Evolutionary conservation across 176 grass and related monocot genomes (phyloP).

Genomic region (Saccharum officinarum): DNA sequence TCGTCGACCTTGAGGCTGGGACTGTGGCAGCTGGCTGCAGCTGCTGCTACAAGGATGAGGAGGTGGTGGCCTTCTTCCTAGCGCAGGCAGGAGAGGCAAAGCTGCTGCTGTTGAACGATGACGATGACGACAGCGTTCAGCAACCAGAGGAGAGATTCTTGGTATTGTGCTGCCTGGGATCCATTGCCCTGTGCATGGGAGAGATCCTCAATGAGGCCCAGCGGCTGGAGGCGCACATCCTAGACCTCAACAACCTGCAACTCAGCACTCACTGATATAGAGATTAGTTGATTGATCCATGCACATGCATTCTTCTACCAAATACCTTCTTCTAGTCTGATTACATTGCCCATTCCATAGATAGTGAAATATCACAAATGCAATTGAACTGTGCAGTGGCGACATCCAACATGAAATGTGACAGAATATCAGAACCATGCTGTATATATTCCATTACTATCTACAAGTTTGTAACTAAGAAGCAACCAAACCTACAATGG

Average conservation of each 20-base stretch:
- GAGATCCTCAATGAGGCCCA: constrained; percentile 50
- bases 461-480: neutral
- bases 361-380: neutral
- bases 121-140: too few species aligned
- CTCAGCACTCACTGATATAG: neutral
- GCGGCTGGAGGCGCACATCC: constrained; percentile 50
- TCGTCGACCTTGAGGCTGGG: constrained; percentile 25
- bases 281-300: neutral
- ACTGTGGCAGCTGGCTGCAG: neutral
- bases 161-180: constrained; percentile 31
- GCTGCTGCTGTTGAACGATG: neutral
- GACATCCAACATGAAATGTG: neutral
- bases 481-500: neutral
- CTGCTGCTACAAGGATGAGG: constrained; percentile 17
- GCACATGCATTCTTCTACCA: neutral
- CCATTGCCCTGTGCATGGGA: constrained; percentile 54
- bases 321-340: neutral
- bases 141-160: constrained; percentile 6
- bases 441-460: neutral
- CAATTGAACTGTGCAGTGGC: neutral
- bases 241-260: constrained; percentile 47
- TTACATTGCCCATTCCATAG: too few species aligned
- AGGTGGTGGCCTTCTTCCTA: constrained; percentile 37
- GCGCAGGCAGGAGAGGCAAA: neutral
- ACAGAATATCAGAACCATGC: neutral